Evolutionary conservation across 2,329 filamentous ascomycete genomes (phyloP).

Genomic region (Venturiaceae sp.): DNA sequence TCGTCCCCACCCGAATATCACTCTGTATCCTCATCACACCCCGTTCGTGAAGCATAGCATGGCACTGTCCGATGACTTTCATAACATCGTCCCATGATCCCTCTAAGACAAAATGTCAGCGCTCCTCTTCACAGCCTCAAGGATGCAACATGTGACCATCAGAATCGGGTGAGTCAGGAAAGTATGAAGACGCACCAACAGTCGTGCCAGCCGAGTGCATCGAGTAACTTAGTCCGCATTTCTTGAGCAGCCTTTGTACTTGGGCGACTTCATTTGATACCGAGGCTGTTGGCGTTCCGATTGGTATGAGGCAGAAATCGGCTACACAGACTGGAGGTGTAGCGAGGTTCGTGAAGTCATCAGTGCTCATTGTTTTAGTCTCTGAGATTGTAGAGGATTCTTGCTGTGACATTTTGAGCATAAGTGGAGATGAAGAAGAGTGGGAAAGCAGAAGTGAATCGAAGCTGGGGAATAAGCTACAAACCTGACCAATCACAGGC

Average conservation of each 20-base stretch:
- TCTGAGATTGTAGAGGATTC: neutral
- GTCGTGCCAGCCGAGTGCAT: conserved; percentile 96
- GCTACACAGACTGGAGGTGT: conserved; percentile 72
- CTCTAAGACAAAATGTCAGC: conserved; percentile 43
- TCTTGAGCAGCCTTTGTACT: conserved; percentile 75
- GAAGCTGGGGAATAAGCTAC: too few species aligned
- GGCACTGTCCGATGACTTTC: conserved; percentile 74
- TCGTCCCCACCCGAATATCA: conserved; percentile 75
- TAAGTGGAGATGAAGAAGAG: too few species aligned
- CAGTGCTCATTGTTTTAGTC: neutral
- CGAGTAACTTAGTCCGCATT: conserved; percentile 68
- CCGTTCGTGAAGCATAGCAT: conserved; percentile 63
- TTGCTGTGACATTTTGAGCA: neutral
- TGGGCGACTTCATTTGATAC: conserved; percentile 66
- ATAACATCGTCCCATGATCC: conserved; percentile 87
- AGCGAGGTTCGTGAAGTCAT: conserved; percentile 16
- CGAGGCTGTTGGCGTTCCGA: conserved; percentile 44
- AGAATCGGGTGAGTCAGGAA: too few species aligned
- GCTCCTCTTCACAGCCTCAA: neutral
- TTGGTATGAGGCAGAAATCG: conserved; percentile 86
- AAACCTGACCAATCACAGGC: too few species aligned
- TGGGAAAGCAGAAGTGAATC: too few species aligned
- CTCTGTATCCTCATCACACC: conserved; percentile 80
- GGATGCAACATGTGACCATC: neutral
- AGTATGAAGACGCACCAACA: conserved; percentile 54